Evolutionary conservation across 225 moss, liverwort and hornwort genomes (phyloP).

Genomic region (Polytrichum formosum): DNA sequence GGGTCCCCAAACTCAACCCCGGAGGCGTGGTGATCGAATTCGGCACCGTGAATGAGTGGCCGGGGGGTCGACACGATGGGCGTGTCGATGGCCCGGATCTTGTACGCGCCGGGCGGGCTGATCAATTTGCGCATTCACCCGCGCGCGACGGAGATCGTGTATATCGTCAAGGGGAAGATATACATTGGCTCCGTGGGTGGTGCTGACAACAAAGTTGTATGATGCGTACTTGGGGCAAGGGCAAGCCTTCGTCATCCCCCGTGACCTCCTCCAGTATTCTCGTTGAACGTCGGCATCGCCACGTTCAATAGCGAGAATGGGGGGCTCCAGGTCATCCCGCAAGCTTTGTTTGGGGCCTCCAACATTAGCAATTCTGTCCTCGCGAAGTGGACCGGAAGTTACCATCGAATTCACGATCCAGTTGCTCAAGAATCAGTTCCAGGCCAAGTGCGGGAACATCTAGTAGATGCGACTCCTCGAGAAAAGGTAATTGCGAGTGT

Average conservation of each 20-base stretch:
- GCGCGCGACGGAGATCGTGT: too few relatives aligned
- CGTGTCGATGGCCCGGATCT: too few relatives aligned
- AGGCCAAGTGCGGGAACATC: not conserved
- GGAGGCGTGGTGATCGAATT: too few relatives aligned
- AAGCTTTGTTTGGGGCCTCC: not conserved
- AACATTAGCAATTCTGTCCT: slow-evolving; percentile 4
- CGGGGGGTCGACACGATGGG: too few relatives aligned
- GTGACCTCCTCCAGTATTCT: slow-evolving; percentile 3
- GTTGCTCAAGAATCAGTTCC: not conserved
- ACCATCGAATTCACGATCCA: not conserved
- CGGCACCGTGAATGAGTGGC: too few relatives aligned
- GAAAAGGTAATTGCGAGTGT: too few relatives aligned
- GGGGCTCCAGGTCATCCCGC: not conserved
- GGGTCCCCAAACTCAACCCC: too few relatives aligned
- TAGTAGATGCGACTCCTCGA: not conserved
- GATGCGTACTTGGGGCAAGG: not conserved
- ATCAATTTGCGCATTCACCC: too few relatives aligned
- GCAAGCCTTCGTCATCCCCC: not conserved
- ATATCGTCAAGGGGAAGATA: too few relatives aligned
- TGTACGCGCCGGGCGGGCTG: too few relatives aligned
- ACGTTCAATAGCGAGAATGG: slow-evolving; percentile 12
- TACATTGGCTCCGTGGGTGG: not conserved
- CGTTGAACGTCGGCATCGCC: not conserved
- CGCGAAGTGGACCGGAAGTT: not conserved
- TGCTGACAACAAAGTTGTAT: too few relatives aligned